phyloP scores from a whole-genome alignment of 345 rosid genomes.

The Triadica sebifera region DNA sequence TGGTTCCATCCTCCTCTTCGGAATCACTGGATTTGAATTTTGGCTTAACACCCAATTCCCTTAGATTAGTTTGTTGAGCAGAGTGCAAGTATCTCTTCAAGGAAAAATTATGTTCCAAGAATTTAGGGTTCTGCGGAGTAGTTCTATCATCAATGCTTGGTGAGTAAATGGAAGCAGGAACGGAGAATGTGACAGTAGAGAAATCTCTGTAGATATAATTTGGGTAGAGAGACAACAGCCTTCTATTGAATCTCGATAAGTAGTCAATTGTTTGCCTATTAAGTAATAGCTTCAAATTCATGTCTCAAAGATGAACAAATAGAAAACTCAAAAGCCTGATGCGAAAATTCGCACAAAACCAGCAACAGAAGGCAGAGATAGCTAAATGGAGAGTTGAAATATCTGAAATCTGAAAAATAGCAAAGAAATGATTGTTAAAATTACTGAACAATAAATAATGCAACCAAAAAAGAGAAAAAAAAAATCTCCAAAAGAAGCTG shows the following conservation, averaged over 20 bases:
- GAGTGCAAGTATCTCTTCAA: slow-evolving; percentile 16
- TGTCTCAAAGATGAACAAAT: neutral
- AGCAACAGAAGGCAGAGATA: neutral
- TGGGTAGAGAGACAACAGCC: neutral
- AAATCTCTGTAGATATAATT: slow-evolving; percentile 4
- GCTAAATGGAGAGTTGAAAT: neutral
- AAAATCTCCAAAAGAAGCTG: too few species aligned
- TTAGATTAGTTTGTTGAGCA: neutral
- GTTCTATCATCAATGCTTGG: neutral
- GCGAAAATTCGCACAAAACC: too few species aligned
- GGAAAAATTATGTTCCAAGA: neutral
- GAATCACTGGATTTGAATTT: slow-evolving; percentile 28
- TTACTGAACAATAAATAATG: too few species aligned
- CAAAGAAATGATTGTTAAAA: neutral
- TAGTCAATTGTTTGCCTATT: slow-evolving; percentile 13
- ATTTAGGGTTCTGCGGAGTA: neutral
- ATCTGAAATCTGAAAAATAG: neutral
- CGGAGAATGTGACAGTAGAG: slow-evolving; percentile 7
- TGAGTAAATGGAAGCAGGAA: neutral
- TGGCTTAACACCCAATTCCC: neutral
- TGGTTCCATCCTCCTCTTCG: slow-evolving; percentile 51
- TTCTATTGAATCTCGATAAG: slow-evolving; percentile 14
- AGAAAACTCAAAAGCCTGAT: neutral
- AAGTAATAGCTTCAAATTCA: slow-evolving; percentile 19
- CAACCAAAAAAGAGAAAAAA: too few species aligned